Percentiles rank a stretch among this genome's conserved stretches.
Evolutionary conservation across 1,139 yeast species (phyloP).

Genomic region (Geotrichum restrictum): DNA sequence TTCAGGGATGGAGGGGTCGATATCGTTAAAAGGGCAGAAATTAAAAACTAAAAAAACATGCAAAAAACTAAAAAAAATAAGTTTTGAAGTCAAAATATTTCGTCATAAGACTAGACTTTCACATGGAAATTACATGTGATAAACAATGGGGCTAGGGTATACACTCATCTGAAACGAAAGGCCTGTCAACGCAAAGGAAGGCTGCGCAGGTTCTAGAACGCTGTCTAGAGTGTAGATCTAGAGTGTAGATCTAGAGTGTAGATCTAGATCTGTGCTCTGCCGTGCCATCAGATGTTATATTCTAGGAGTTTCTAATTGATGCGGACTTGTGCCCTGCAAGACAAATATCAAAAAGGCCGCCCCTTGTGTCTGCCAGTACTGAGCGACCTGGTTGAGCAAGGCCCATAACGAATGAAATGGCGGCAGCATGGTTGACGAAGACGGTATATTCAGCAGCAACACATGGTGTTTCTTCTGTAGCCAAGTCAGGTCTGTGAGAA

Average conservation of each 20-base stretch:
- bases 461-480: conserved; percentile 10
- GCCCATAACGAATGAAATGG: conserved; percentile 2
- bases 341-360: conserved; percentile 13
- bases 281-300: too few species aligned
- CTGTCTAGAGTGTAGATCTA: too few species aligned
- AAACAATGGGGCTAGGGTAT: background rate
- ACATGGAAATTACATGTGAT: background rate
- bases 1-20: too few species aligned
- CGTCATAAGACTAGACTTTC: background rate
- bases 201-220: too few species aligned
- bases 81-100: background rate
- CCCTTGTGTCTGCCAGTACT: conserved; percentile 7
- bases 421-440: background rate
- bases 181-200: too few species aligned
- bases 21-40: too few species aligned
- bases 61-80: conserved; percentile 6
- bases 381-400: conserved; percentile 8
- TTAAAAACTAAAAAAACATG: too few species aligned
- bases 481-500: conserved; percentile 18
- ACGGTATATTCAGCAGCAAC: background rate
- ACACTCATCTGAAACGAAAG: too few species aligned
- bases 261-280: too few species aligned
- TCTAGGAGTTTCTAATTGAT: conserved; percentile 2
- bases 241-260: too few species aligned
- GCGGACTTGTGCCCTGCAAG: background rate